phyloP scores from a whole-genome alignment of 371 early-diverging fungal species.

The Coemansia sp. region DNA sequence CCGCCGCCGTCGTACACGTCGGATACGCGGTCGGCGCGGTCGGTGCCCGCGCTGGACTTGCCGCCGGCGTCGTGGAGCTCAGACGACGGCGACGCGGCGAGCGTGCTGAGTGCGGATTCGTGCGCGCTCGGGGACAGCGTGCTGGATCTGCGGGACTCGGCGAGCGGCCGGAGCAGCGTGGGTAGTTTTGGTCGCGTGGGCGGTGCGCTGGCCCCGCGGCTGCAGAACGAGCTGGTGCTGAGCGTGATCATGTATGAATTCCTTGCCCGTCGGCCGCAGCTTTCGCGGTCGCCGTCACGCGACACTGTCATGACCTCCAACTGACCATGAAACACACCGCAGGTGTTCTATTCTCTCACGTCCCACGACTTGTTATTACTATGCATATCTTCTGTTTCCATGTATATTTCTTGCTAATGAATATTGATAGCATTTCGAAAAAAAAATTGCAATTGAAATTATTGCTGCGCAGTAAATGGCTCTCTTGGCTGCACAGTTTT shows the following conservation, averaged over 20 bases:
- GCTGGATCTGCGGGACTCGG: neutral
- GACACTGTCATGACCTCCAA: slow-evolving; percentile 28
- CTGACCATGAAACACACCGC: neutral
- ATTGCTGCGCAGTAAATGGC: no score
- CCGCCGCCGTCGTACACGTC: slow-evolving; percentile 48
- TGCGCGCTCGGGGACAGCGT: slow-evolving; percentile 7
- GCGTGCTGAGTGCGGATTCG: slow-evolving; percentile 21
- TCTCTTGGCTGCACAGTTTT: no score
- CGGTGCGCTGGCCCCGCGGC: slow-evolving; percentile 7
- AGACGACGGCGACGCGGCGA: slow-evolving; percentile 19
- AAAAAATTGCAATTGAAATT: neutral
- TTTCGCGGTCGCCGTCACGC: slow-evolving; percentile 36
- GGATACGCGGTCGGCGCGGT: slow-evolving; percentile 25
- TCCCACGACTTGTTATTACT: neutral
- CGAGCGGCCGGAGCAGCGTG: slow-evolving; percentile 10
- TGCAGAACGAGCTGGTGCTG: slow-evolving; percentile 37
- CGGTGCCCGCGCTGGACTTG: slow-evolving; percentile 28
- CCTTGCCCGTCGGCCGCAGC: slow-evolving; percentile 26
- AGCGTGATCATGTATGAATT: slow-evolving; percentile 43
- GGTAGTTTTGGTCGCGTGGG: slow-evolving; percentile 3
- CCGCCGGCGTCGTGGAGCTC: slow-evolving; percentile 1
- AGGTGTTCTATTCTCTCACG: neutral
- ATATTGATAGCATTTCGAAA: neutral
- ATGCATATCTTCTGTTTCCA: neutral
- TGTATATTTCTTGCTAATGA: slow-evolving; percentile 7